These are phyloP conservation scores for Barnettozyma sucrosica DNA, from an alignment of 805 yeast species.

Conservation along the genomic window DNA sequence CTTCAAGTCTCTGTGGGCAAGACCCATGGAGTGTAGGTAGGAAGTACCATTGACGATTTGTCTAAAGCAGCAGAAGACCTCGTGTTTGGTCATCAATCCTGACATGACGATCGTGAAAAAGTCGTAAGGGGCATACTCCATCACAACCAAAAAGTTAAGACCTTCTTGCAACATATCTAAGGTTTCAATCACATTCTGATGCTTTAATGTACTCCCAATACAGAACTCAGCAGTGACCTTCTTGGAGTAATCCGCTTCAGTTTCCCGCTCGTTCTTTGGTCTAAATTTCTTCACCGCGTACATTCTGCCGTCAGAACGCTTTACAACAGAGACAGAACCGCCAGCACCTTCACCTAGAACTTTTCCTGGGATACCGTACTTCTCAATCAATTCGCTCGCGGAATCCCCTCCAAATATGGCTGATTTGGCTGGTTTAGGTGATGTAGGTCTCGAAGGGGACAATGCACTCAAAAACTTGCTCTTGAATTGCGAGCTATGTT, in stretches of 20 bases:
- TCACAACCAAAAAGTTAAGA: slow-evolving; percentile 60
- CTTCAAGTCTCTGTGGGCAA: slow-evolving; percentile 91
- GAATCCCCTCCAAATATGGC: slow-evolving; percentile 33
- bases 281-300: slow-evolving; percentile 89
- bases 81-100: slow-evolving; percentile 65
- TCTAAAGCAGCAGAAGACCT: slow-evolving; percentile 73
- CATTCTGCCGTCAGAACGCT: slow-evolving; percentile 52
- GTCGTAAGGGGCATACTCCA: slow-evolving; percentile 92
- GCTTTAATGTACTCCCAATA: slow-evolving; percentile 72
- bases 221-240: slow-evolving; percentile 80
- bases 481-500: slow-evolving; percentile 7
- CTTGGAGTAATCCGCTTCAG: slow-evolving; percentile 61
- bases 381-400: slow-evolving; percentile 40
- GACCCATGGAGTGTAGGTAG: slow-evolving; percentile 73
- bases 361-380: slow-evolving; percentile 71
- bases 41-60: slow-evolving; percentile 73
- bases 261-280: slow-evolving; percentile 53
- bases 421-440: slow-evolving; percentile 2
- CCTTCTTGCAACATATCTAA: slow-evolving; percentile 72
- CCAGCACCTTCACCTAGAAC: slow-evolving; percentile 91
- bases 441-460: slow-evolving; percentile 20
- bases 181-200: slow-evolving; percentile 76
- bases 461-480: slow-evolving; percentile 18
- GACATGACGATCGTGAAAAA: slow-evolving; percentile 91
- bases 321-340: slow-evolving; percentile 82